Conservation (phyloP, 805 yeast species). For the Candida sakaeoensis region DNA sequence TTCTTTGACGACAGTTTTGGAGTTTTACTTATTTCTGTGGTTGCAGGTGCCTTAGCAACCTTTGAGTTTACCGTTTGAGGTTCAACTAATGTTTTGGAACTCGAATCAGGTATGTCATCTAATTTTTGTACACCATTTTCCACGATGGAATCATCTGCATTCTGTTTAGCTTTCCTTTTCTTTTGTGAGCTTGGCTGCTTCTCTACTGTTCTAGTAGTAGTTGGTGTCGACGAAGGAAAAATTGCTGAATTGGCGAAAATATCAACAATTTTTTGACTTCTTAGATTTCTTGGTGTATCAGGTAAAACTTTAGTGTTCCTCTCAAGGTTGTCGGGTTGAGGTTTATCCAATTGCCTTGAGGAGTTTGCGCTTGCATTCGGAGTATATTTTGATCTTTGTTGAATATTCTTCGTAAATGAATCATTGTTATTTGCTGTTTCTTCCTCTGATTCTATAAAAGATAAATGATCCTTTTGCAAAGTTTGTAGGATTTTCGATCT, state of each 20-base stretch:
- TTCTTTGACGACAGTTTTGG: background rate
- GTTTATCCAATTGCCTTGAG: background rate
- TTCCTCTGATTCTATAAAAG: slow-evolving; percentile 6
- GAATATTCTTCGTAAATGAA: slow-evolving; percentile 5
- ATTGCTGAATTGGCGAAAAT: background rate
- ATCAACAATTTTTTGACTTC: background rate
- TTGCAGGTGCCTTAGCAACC: too few species aligned
- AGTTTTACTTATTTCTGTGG: background rate
- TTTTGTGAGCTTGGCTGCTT: too few species aligned
- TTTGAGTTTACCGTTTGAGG: too few species aligned
- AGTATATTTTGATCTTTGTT: slow-evolving; percentile 9
- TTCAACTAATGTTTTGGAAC: too few species aligned
- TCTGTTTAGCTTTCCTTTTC: too few species aligned
- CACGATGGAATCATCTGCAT: too few species aligned
- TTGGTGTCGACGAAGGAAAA: background rate
- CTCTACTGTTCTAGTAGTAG: background rate
- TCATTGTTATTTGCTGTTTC: slow-evolving; percentile 4
- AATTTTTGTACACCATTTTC: too few species aligned
- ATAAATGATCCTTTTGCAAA: slow-evolving; percentile 6
- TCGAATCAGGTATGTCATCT: too few species aligned
- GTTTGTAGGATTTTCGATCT: slow-evolving; percentile 10
- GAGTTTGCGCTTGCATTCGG: slow-evolving; percentile 8
- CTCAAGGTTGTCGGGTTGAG: slow-evolving; percentile 3
- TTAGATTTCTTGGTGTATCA: background rate
- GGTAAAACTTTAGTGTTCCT: background rate